Percentiles rank a stretch among this genome's conserved stretches.
Evolutionary conservation across 2,329 filamentous ascomycete genomes (phyloP).

Genomic region (Didymella lethalis): DNA sequence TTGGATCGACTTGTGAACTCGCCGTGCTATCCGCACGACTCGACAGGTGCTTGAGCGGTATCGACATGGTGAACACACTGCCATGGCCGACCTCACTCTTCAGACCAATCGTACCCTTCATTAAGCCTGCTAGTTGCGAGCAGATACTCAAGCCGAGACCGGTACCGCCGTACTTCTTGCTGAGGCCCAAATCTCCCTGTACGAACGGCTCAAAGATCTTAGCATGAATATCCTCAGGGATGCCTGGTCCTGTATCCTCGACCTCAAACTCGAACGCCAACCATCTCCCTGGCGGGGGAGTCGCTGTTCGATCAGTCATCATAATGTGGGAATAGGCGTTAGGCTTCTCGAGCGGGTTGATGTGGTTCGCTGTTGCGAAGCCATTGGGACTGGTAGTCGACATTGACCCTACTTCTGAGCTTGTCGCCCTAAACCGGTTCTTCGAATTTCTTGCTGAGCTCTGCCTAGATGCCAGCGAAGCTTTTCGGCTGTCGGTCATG

Average conservation of each 20-base stretch:
- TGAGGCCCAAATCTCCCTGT: conserved; percentile 87
- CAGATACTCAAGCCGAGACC: conserved; percentile 89
- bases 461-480: conserved; percentile 55
- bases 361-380: conserved; percentile 54
- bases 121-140: conserved; percentile 81
- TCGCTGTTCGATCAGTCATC: conserved; percentile 47
- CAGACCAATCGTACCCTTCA: conserved; percentile 79
- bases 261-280: conserved; percentile 87
- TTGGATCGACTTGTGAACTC: conserved; percentile 44
- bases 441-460: conserved; percentile 51
- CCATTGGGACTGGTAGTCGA: conserved; percentile 39
- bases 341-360: conserved; percentile 54
- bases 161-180: conserved; percentile 89
- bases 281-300: conserved; percentile 68
- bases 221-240: conserved; percentile 77
- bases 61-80: conserved; percentile 81
- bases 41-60: conserved; percentile 79
- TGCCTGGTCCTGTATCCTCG: conserved; percentile 86
- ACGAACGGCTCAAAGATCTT: conserved; percentile 94
- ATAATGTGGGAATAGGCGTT: conserved; percentile 46
- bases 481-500: conserved; percentile 53
- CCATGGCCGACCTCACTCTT: conserved; percentile 76
- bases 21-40: conserved; percentile 67
- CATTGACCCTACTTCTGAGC: conserved; percentile 43
- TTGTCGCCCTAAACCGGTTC: conserved; percentile 38